These are phyloP conservation scores for Penicillium digitatum DNA, from an alignment of 2,329 filamentous ascomycete species.

Conservation along the genomic window DNA sequence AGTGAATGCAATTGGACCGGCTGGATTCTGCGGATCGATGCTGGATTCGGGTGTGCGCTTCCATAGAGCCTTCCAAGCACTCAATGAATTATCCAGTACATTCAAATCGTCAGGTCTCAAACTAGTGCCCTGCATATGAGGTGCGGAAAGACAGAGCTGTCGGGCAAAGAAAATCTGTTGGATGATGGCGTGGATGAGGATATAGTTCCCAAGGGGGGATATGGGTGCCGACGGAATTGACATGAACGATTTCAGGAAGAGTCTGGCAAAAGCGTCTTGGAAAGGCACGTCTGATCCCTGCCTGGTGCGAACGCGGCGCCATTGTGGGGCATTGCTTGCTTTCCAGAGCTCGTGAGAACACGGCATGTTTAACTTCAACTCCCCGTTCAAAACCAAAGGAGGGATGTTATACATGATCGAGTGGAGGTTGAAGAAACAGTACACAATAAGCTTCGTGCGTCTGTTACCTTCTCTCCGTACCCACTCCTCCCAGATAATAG, in stretches of 20 bases:
- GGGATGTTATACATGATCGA: constrained; percentile 61
- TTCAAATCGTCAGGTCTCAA: constrained; percentile 45
- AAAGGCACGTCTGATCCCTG: constrained; percentile 39
- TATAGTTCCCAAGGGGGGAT: constrained; percentile 53
- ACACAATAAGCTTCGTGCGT: constrained; percentile 55
- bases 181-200: constrained; percentile 53
- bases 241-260: constrained; percentile 41
- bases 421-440: constrained; percentile 58
- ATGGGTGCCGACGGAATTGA: constrained; percentile 36
- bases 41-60: constrained; percentile 52
- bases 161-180: constrained; percentile 53
- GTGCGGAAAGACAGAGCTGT: constrained; percentile 46
- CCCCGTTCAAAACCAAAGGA: constrained; percentile 54
- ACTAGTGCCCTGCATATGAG: constrained; percentile 42
- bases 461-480: constrained; percentile 51
- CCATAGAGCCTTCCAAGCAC: constrained; percentile 53
- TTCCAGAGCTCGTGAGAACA: constrained; percentile 55
- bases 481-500: constrained; percentile 54
- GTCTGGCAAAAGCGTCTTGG: constrained; percentile 44
- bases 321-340: constrained; percentile 49
- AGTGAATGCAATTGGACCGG: constrained; percentile 53
- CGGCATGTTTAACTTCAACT: constrained; percentile 54
- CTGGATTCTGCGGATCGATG: constrained; percentile 52
- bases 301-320: constrained; percentile 43
- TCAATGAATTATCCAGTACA: constrained; percentile 46